Base-by-base conservation (phyloP, 2,329 filamentous ascomycete species). In the Beauveria australis region DNA sequence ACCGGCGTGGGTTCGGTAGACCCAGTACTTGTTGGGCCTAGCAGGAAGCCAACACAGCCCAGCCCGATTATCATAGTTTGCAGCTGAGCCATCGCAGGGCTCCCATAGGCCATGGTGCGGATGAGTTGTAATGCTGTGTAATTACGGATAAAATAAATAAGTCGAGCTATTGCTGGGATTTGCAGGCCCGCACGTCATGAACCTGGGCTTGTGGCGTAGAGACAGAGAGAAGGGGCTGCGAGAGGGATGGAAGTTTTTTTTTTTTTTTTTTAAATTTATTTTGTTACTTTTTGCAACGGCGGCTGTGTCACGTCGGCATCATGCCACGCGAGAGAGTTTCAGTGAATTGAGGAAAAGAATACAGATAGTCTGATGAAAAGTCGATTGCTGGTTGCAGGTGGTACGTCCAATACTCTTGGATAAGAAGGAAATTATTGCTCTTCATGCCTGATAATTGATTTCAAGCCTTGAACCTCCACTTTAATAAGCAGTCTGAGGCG, bases 321-420 rank as follows among this genome's bases (percentile, higher is more conserved):
- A 59, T 51, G 55, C 46, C 54, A 24, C 37, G 46, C 24, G 55
- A 51, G 18, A n/a, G 47, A 33, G 55, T 59, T 59, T 59, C 55
- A 52, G 41, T n/a, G 9, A 10, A 46, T 16, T 12, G 3, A 46
- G 10, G 3, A 18, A 47, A 22, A 47, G 12, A 26, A 47, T 24
- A 14, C 4, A 10, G 12, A 12, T 33, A 33, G 30, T 33, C 30
- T 33, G 30, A 12, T 37, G 33, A 37, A 14, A 37, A 37, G 33
- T 14, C 33, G 19, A 47, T 47, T 16, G 22, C 44, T 26, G 18
- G 12, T 26, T 16, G 19, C 24, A 47, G 22, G 33, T 37, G 33
- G 12, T 37, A 37, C 12, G 12, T 14, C 33, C 33, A 37, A 14
- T 37, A 37, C 5, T 12, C 3, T 33, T 33, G 4, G 12, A 14